Base-by-base conservation (phyloP, 148 eudicot genomes). In the Nepenthes gracilis region DNA sequence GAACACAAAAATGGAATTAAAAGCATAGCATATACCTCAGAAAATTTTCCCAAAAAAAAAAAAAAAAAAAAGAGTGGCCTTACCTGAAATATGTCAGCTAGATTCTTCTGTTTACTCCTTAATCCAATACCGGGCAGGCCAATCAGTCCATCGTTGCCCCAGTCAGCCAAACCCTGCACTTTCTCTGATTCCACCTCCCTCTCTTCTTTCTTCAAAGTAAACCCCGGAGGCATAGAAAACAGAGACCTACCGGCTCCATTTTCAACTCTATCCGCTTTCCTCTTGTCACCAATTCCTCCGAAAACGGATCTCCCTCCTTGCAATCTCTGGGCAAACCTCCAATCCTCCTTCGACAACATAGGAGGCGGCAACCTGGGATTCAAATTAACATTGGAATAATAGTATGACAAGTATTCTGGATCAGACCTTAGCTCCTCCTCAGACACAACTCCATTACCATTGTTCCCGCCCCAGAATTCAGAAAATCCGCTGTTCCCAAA, bases 341-440 rank as follows among this genome's bases (percentile, higher is more conserved):
- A 88, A 77, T 88, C 96, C 81, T 88, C 95, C 72, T 85, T 88
- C 2, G 96, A 93, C 63, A 86, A 43, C 75, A 82, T 66, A 40
- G 96, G 99, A 7, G 91, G 96, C 2, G 99, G 99, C 75, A 88
- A 66, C 84, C 98, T 84, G 62, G 98, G 98, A 71, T 93, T 93
- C 47, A 93, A 72, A 66, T 93, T 88, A n/a, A 78, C 85, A 59
- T 93, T 81, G 49, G 98, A 84, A 69, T 93, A 93, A 68, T 93
- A 93, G 61, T 93, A 88, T 11, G 91, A 77, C 35, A 86, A 74
- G 72, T 93, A 93, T 2, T 85, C 80, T 60, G 98, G 98, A 66
- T 93, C 95, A 66, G 98, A 82, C 96, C 98, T 84, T 63, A 86
- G 81, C 68, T 93, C 89, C 51, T 93, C 98, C 73, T 93, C 98